Percentiles rank a stretch among this genome's conserved stretches.
Evolutionary conservation across 2,329 filamentous ascomycete species (phyloP).

Genomic region (Ophiostoma novo-ulmi): DNA sequence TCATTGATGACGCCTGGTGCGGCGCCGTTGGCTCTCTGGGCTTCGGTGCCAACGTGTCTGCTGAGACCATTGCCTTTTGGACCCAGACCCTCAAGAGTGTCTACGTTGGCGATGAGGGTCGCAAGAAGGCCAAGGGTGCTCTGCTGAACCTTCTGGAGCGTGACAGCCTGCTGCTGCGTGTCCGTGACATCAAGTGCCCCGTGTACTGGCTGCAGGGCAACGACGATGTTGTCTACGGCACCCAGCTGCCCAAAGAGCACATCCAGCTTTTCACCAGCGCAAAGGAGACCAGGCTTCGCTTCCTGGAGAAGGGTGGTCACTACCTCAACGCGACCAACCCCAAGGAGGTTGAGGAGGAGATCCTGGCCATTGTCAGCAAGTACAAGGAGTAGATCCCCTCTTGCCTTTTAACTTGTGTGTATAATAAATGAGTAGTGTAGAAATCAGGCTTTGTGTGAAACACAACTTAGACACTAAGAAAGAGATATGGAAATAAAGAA

Average conservation of each 20-base stretch:
- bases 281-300: conserved; percentile 38
- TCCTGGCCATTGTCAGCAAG: conserved; percentile 33
- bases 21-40: conserved; percentile 40
- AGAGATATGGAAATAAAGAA: neutral
- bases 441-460: neutral
- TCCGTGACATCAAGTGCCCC: conserved; percentile 44
- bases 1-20: conserved; percentile 41
- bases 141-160: conserved; percentile 40
- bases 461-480: neutral
- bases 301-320: conserved; percentile 42
- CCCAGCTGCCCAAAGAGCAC: conserved; percentile 39
- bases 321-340: conserved; percentile 44
- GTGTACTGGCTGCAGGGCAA: conserved; percentile 50
- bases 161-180: conserved; percentile 41
- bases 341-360: conserved; percentile 39
- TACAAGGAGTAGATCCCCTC: conserved; percentile 14
- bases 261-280: conserved; percentile 44
- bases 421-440: neutral
- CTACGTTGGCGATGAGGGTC: conserved; percentile 44
- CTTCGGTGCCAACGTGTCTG: conserved; percentile 36
- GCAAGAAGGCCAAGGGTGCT: conserved; percentile 41
- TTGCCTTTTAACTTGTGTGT: neutral
- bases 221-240: conserved; percentile 40
- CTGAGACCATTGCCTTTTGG: conserved; percentile 40
- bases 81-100: conserved; percentile 38